Evolutionary conservation across 1,284 basidiomycete genomes (phyloP), one percentile per base, ranked within the genome.

Genomic region (Moesziomyces antarcticus): DNA sequence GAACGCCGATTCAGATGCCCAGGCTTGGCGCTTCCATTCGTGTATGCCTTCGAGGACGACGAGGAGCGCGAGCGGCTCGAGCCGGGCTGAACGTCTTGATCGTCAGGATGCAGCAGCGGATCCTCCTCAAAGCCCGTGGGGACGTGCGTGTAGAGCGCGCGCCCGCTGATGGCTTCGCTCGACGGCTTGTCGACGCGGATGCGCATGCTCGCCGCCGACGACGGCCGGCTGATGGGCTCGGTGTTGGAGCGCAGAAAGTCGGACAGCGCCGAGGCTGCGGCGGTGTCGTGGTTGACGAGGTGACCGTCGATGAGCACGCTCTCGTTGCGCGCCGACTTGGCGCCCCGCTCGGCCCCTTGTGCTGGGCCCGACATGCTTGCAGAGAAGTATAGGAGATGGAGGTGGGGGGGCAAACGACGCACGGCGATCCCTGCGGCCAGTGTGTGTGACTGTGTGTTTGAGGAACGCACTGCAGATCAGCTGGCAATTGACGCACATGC

Each of bases 161-260:
- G 67, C n/a, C 74, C 71, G 16, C 56, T 59, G 55, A 75, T 71
- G 47, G 67, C 58, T 47, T 74, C 76, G 37, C 35, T 62, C 41
- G 68, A 63, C 18, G 67, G 74, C 45, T 71, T 78, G 68, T 82
- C 80, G 47, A 82, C 72, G 37, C 77, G 56, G 33, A 79, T 73
- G 20, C 78, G 62, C 79, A 82, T 79, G 49, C 68, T 73, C 1
- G 76, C 69, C 1, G 80, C 76, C 2, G 75, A 78, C 24, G 56
- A 66, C 3, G 79, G 79, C 10, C 79, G 47, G 47, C 63, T 64
- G 63, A 79, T 78, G 21, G 70, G 56, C 16, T 75, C 72, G 37
- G 37, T 62, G 57, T 35, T 51, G 14, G 54, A 53, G 11, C 71
- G 71, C 11, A 74, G 35, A 42, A 53, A 66, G 53, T 70, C 66